phyloP scores from a whole-genome alignment of 1,284 basidiomycete species.

The Fomitopsis pinicola region DNA sequence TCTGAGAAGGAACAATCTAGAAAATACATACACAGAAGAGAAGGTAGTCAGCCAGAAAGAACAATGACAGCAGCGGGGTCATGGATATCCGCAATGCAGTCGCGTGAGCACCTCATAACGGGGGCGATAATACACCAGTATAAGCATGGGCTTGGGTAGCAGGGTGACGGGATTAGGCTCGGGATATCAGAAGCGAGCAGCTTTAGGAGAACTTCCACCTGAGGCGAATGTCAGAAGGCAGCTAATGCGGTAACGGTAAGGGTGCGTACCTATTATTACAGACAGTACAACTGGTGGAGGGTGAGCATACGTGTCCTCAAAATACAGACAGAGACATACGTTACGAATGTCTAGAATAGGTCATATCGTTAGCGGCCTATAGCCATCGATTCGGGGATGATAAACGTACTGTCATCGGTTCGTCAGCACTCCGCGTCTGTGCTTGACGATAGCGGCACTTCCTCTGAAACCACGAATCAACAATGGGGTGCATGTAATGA shows the following conservation, averaged over 20 bases:
- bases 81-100: not conserved
- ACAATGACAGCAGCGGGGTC: not conserved
- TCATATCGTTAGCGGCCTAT: constrained; percentile 11
- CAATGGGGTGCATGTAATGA: not conserved
- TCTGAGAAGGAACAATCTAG: not conserved
- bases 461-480: constrained; percentile 39
- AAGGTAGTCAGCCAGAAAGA: not conserved
- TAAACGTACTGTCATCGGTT: constrained; percentile 87
- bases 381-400: not conserved
- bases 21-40: not conserved
- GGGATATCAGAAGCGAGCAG: constrained; percentile 1
- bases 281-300: constrained; percentile 45
- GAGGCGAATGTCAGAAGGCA: too few relatives aligned
- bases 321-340: constrained; percentile 18
- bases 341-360: constrained; percentile 30
- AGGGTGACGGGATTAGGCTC: not conserved
- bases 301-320: not conserved
- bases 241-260: too few relatives aligned
- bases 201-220: constrained; percentile 68
- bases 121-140: not conserved
- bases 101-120: not conserved
- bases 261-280: constrained; percentile 40
- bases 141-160: not conserved
- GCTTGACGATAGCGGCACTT: constrained; percentile 93
- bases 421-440: constrained; percentile 92